phyloP scores from a whole-genome alignment of 176 grass and related monocot species.

The Pontederia crassipes region DNA sequence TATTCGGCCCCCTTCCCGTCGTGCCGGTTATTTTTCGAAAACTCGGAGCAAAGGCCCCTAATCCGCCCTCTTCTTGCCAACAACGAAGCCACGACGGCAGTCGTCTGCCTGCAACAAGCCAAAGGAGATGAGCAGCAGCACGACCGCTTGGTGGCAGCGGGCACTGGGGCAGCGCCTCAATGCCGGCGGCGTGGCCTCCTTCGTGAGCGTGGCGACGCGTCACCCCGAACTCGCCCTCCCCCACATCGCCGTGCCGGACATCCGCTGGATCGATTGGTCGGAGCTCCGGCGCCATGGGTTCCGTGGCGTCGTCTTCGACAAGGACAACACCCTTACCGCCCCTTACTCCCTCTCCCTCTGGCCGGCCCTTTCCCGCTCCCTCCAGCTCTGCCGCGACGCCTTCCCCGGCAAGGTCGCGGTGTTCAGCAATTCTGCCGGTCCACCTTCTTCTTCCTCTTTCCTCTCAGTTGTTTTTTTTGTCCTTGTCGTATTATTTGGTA shows the following conservation, averaged over 20 bases:
- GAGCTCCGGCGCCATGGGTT: constrained; percentile 74
- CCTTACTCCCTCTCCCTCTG: constrained; percentile 67
- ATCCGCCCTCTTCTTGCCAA: too few relatives aligned
- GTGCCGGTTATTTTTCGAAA: too few relatives aligned
- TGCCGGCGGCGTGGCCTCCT: constrained; percentile 38
- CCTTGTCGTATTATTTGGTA: constrained; percentile 1
- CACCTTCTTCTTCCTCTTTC: background rate
- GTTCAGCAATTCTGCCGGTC: constrained; percentile 92
- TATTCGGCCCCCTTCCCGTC: too few relatives aligned
- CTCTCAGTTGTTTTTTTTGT: constrained; percentile 2
- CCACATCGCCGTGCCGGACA: constrained; percentile 60
- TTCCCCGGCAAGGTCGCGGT: constrained; percentile 67
- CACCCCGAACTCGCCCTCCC: constrained; percentile 72
- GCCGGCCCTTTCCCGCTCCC: constrained; percentile 43
- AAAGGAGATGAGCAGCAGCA: too few relatives aligned
- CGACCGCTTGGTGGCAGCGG: constrained; percentile 41
- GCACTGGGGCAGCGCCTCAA: constrained; percentile 76
- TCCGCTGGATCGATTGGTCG: constrained; percentile 74
- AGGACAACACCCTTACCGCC: constrained; percentile 95
- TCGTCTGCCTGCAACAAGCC: too few relatives aligned
- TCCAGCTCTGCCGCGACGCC: constrained; percentile 48
- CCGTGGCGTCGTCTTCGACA: constrained; percentile 88
- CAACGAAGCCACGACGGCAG: too few relatives aligned
- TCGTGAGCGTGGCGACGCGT: constrained; percentile 30
- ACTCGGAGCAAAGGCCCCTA: too few relatives aligned